Evolutionary conservation across 23 red algal species (phyloP).

Genomic region (Gracilariopsis chorda): DNA sequence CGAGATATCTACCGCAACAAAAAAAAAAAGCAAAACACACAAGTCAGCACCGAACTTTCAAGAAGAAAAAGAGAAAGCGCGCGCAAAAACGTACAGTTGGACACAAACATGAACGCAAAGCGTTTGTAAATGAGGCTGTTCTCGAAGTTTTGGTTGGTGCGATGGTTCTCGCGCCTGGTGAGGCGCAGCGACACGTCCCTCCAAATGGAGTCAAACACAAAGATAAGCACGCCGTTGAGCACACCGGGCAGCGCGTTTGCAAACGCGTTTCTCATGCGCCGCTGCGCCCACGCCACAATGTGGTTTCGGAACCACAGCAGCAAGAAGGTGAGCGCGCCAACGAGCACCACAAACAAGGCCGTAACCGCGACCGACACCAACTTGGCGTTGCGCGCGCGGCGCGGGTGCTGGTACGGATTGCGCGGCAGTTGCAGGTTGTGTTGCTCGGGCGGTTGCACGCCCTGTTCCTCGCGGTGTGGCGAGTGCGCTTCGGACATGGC

Average conservation of each 20-base stretch:
- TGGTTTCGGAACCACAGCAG: slow-evolving; percentile 59
- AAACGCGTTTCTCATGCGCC: not conserved
- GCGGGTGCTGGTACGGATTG: slow-evolving; percentile 57
- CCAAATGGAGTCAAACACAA: slow-evolving; percentile 64
- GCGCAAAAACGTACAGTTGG: slow-evolving; percentile 39
- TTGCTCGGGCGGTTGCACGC: not conserved
- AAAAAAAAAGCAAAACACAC: not conserved
- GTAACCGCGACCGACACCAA: slow-evolving; percentile 30
- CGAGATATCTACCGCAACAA: slow-evolving; percentile 46
- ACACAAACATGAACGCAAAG: slow-evolving; percentile 76
- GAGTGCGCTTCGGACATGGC: not conserved
- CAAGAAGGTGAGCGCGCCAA: slow-evolving; percentile 59
- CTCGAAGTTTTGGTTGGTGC: slow-evolving; percentile 70
- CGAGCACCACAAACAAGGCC: slow-evolving; percentile 37
- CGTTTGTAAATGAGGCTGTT: slow-evolving; percentile 73
- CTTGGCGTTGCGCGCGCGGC: slow-evolving; percentile 14
- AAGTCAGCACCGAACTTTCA: too few relatives aligned
- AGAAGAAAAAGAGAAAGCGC: too few relatives aligned
- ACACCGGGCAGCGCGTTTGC: slow-evolving; percentile 39
- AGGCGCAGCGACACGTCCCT: slow-evolving; percentile 32
- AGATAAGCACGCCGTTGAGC: slow-evolving; percentile 63
- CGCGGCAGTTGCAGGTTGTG: not conserved
- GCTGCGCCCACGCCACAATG: not conserved
- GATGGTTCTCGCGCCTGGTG: slow-evolving; percentile 73
- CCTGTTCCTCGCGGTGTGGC: not conserved